Evolutionary conservation across 495 filamentous ascomycete species (phyloP).

Genomic region (Podospora bellae-mahoneyi): DNA sequence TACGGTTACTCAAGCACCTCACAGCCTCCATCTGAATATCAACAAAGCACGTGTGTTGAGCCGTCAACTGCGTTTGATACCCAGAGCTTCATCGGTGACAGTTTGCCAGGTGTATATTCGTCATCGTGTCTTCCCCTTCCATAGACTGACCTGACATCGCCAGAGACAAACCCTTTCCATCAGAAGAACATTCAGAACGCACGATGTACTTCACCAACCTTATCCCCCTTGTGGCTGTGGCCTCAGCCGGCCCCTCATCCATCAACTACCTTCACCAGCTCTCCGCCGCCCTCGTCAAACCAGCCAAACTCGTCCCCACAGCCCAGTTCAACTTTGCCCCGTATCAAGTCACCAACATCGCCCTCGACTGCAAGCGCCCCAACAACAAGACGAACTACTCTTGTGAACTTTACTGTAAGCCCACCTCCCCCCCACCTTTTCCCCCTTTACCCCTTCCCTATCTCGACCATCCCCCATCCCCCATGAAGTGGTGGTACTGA

Average conservation of each 20-base stretch:
- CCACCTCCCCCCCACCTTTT: neutral
- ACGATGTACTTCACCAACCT: neutral
- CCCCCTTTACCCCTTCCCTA: neutral
- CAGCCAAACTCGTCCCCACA: neutral
- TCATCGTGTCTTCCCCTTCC: neutral
- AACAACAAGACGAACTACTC: conserved; percentile 9
- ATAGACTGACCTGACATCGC: neutral
- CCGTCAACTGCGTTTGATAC: neutral
- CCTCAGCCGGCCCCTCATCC: neutral
- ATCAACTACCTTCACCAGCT: neutral
- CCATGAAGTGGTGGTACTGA: no score
- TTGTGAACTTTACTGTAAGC: conserved; percentile 13
- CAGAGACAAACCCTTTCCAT: neutral
- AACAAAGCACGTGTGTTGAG: neutral
- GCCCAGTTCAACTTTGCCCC: conserved; percentile 19
- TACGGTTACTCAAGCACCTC: neutral
- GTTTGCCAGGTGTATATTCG: neutral
- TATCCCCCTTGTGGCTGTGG: neutral
- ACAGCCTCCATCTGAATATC: neutral
- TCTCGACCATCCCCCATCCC: neutral
- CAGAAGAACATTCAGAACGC: neutral
- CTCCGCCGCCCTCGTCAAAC: neutral
- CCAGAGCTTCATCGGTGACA: neutral
- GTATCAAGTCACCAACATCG: conserved; percentile 10
- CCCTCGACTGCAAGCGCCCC: conserved; percentile 9